Base-by-base conservation (phyloP, 2,329 filamentous ascomycete genomes). In the Biscogniauxia sp. region DNA sequence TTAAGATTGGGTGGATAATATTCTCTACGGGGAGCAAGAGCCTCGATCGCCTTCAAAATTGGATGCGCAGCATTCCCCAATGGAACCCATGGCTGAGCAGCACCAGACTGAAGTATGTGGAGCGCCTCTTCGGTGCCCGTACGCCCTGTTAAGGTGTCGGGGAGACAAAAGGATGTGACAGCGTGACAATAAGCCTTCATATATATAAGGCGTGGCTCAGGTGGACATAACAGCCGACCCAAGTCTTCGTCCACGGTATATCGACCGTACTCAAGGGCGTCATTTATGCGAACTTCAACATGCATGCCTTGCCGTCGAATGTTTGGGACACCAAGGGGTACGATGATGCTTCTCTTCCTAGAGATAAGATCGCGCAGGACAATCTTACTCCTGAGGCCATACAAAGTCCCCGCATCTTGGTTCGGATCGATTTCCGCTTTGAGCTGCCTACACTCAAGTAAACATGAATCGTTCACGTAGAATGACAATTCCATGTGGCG, bases 81-180 rank as follows among this genome's bases (percentile, higher is more conserved):
- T 0, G 77, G 73, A 0, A 59, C 67, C 82, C 82, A 85, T 0
- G 83, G 82, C 37, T 83, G 81, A 37, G 79, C 82, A 1, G 73
- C 71, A 0, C 80, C 83, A 0, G 84, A 84, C 3, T 71, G 65
- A 0, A 90, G 73, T 50, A 77, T 80, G 2, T 77, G 69, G 0
- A 86, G 64, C 0, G 85, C 81, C 69, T 90, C 86, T 66, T 90
- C 87, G 0, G 79, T 82, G 0, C 88, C 88, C 0, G 85, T 89
- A 0, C 79, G 77, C 0, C 78, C 73, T 0, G 86, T 89, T 0
- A 90, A 75, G 0, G 75, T 70, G 68, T 90, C 88, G 0, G 84
- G 81, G 0, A 89, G 41, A 0, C 80, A 69, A 20, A 81, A 84
- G 0, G 87, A 87, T 0, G 88, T 90, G 2, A 80, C 70, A 0